These are phyloP conservation scores for Rhizophlyctis rosea DNA, from an alignment of 192 early-diverging fungal genomes.

Conservation along the genomic window DNA sequence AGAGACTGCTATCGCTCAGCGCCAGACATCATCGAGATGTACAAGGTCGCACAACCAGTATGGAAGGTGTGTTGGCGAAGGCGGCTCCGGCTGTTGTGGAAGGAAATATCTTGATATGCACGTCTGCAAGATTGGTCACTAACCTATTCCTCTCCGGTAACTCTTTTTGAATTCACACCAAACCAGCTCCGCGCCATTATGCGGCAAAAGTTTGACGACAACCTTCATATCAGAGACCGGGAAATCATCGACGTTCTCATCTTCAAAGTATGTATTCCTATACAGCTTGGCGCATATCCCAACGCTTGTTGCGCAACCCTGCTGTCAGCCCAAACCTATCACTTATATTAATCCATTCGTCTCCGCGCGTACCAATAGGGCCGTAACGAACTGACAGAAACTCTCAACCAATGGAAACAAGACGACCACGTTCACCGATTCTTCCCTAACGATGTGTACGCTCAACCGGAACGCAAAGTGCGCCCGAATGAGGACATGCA, in stretches of 20 bases:
- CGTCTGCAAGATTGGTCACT: neutral
- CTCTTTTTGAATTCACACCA: neutral
- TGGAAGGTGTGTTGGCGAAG: slow-evolving; percentile 14
- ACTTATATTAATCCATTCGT: no score
- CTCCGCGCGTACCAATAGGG: slow-evolving; percentile 37
- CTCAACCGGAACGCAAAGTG: slow-evolving; percentile 62
- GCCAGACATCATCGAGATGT: slow-evolving; percentile 38
- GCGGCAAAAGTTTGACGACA: slow-evolving; percentile 84
- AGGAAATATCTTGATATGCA: neutral
- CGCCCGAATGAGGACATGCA: slow-evolving; percentile 68
- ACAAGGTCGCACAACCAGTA: slow-evolving; percentile 21
- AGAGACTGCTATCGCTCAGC: slow-evolving; percentile 22
- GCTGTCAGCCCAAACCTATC: neutral
- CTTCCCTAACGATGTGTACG: slow-evolving; percentile 69
- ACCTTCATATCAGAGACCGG: slow-evolving; percentile 73
- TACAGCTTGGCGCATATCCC: neutral
- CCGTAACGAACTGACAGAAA: slow-evolving; percentile 82
- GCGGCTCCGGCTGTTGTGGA: neutral
- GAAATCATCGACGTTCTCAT: slow-evolving; percentile 77
- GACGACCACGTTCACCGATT: slow-evolving; percentile 82
- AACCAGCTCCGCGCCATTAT: slow-evolving; percentile 23
- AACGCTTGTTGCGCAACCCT: neutral
- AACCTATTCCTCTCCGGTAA: neutral
- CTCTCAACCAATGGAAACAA: slow-evolving; percentile 91
- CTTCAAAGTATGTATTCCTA: slow-evolving; percentile 67